phyloP scores from a whole-genome alignment of 441 rosid genomes.

The Syzygium malaccense region DNA sequence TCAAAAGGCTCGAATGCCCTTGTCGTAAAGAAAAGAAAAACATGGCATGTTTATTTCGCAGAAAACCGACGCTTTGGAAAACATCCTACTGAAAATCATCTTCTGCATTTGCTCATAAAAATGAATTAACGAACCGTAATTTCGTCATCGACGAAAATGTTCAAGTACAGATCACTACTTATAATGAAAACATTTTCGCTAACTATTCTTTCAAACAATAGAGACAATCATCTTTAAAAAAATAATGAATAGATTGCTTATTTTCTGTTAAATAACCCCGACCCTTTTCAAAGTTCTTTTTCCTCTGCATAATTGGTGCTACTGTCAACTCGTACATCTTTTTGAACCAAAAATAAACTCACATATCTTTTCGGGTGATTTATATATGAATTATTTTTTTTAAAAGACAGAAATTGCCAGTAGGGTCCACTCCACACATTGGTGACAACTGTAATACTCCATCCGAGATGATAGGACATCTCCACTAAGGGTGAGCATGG shows the following conservation, averaged over 20 bases:
- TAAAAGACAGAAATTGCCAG: background rate
- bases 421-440: background rate
- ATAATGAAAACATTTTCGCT: background rate
- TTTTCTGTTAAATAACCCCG: background rate
- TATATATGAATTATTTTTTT: background rate
- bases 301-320: background rate
- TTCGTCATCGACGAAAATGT: background rate
- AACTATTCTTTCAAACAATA: background rate
- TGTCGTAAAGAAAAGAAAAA: no score
- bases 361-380: background rate
- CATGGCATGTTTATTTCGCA: no score
- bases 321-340: background rate
- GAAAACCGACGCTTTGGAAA: no score
- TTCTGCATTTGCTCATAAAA: background rate
- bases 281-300: background rate
- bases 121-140: background rate
- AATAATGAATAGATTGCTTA: background rate
- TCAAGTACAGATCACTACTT: rapidly evolving
- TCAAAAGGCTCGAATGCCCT: no score
- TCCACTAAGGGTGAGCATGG: no score
- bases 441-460: background rate
- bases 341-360: no score
- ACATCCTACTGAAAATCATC: no score
- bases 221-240: background rate
- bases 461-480: background rate